Base-by-base conservation (phyloP, 2,329 filamentous ascomycete species). In the Onygenales sp. region DNA sequence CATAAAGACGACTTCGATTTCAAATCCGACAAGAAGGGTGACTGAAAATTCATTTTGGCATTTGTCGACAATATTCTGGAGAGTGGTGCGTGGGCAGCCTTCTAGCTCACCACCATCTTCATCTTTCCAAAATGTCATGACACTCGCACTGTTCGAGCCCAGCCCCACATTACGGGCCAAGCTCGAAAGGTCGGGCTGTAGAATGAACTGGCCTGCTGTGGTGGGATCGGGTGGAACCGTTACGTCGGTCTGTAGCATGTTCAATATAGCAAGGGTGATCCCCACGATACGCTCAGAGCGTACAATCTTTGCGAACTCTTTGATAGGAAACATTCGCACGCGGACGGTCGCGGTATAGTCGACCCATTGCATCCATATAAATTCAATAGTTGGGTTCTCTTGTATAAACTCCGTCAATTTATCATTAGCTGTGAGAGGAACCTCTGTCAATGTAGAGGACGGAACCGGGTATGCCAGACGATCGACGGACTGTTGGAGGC, bases 1-100 rank as follows among this genome's bases (percentile, higher is more conserved):
- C 58, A 92, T 73, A 58, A 94, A 83, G 1, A 87, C 77, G 8
- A 93, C 80, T 67, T 94, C 89, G 42, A 94, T 82, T 67, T 95
- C 89, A 59, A 93, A 94, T 0, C 89, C 89, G 13, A 89, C 69
- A 0, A 84, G 73, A 47, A 90, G 81, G 2, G 75, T 68, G 2
- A 89, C 72, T 1, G 75, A 74, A 39, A 75, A 68, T 5, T 80
- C 72, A 2, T 69, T 60, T 9, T 76, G 70, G 0, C 86, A 78
- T 5, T 71, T 69, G 0, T 77, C 71, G 1, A 85, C 63, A 0
- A 83, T 73, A 2, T 69, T 73, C 52, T 80, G 72, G 52, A 94
- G 72, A 53, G 84, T 65, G 43, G 81, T 74, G 52, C 87, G 78
- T 0, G 89, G 87, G 60, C 88, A 94, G 0, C 83, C 69, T 8